Conservation (phyloP, 208 protist species). For the Crithidia brevicula region DNA sequence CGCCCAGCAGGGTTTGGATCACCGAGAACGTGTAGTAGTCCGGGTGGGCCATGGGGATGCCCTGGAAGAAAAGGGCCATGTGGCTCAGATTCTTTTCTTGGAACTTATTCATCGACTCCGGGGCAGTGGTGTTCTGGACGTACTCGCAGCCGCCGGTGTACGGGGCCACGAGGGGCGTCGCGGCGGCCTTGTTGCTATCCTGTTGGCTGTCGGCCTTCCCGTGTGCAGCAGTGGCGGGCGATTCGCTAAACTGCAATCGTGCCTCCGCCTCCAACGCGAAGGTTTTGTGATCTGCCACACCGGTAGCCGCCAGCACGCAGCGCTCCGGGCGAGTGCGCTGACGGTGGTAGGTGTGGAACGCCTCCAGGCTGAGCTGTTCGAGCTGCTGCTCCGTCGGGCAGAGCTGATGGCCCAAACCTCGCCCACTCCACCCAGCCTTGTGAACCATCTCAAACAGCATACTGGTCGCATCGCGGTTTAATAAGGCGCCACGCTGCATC, state of each 20-base stretch:
- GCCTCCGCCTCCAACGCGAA: slow-evolving; percentile 74
- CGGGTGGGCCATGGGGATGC: slow-evolving; percentile 79
- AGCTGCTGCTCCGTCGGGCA: slow-evolving; percentile 58
- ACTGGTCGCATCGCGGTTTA: slow-evolving; percentile 70
- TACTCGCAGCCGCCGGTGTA: slow-evolving; percentile 81
- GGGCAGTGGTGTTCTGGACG: slow-evolving; percentile 83
- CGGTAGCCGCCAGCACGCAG: slow-evolving; percentile 80
- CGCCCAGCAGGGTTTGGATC: slow-evolving; percentile 88
- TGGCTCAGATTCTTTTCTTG: slow-evolving; percentile 91
- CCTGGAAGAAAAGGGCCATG: slow-evolving; percentile 87
- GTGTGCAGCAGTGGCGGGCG: not conserved
- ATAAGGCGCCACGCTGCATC: slow-evolving; percentile 51
- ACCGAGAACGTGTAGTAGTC: slow-evolving; percentile 91
- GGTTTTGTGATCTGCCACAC: slow-evolving; percentile 69
- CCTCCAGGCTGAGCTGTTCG: slow-evolving; percentile 64
- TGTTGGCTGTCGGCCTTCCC: no score
- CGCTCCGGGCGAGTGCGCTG: slow-evolving; percentile 72
- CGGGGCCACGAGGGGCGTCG: slow-evolving; percentile 22
- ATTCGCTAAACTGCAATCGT: slow-evolving; percentile 57
- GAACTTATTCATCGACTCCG: slow-evolving; percentile 92
- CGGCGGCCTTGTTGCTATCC: not conserved
- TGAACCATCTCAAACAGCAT: slow-evolving; percentile 91
- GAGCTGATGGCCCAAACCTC: slow-evolving; percentile 71
- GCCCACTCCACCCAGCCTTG: slow-evolving; percentile 86
- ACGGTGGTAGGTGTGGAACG: slow-evolving; percentile 67